Base-by-base conservation (phyloP, 1,284 basidiomycete genomes). In the Cystobasidiaceae sp. region DNA sequence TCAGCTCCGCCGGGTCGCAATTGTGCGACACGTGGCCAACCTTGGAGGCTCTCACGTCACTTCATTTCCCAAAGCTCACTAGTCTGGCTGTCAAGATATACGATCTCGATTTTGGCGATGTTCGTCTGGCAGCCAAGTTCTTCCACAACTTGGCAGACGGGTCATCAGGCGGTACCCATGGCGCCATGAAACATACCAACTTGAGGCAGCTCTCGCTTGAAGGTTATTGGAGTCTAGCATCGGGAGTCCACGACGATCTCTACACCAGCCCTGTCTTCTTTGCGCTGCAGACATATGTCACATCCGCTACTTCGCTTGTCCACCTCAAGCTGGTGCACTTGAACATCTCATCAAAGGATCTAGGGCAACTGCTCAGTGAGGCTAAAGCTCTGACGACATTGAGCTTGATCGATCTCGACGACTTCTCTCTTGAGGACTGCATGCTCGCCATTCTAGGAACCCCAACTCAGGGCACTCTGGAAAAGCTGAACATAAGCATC, bases 1-100 rank as follows among this genome's bases (percentile, higher is more conserved):
- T 62, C 21, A 37, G 54, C 27, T n/a, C 60, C n/a, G 49, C 39
- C 8, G 60, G 60, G 3, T n/a, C n/a, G n/a, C n/a, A n/a, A n/a
- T n/a, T n/a, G n/a, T n/a, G n/a, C n/a, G n/a, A 21, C 30, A 8
- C 46, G 30, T 27, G 46, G 13, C 37, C n/a, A 50, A 50, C 32
- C 25, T 54, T 2, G 8, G 48, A 11, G 34, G 30, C 49, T 32
- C 33, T 30, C 49, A 33, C 1, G 17, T 19, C 3, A 62, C 60
- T n/a, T 17, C 21, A 27, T 27, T 27, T 49, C 4, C n/a, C 8
- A 21, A n/a, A 49, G 7, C 17, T 49, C 17, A n/a, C 17, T 17
- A 25, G 21, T 25, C 27, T 49, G 19, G 30, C 19, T 15, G 21
- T 49, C 4, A 49, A 49, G 46, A 23, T 49, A 21, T 28, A 15